Base-by-base conservation (phyloP, 495 filamentous ascomycete species). In the Annulohypoxylon bovei region DNA sequence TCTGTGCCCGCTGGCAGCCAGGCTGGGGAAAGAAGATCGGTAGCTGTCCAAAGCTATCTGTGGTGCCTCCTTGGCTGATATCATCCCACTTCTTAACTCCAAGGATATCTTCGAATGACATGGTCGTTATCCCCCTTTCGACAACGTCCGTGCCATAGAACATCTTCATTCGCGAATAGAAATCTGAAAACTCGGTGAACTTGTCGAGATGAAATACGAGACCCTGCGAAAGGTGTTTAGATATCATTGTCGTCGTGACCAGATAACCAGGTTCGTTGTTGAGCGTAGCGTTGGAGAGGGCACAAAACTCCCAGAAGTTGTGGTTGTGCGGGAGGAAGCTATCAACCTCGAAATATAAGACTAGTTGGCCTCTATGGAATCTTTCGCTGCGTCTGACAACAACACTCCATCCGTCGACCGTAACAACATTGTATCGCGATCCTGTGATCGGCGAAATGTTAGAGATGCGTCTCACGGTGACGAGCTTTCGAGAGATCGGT, bases 11-110 rank as follows among this genome's bases (percentile, higher is more conserved):
- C 7, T 33, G 1, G 8, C 49, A 53, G 18, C 49, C 49, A 2
- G 49, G 49, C 12, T 53, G 49, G 7, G 49, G 49, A 22, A 53
- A 53, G 49, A 53, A 53, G 20, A 33, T 33, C 28, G 49, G 49
- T 9, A 27, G 49, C 4, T 0, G 16, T 20, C 23, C n/a, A 20
- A 18, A 9, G 16, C 2, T 14, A 16, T 52, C 4, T 6, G 14
- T 20, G 4, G 14, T n/a, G 25, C n/a, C 49, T n/a, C 27, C n/a
- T 8, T 18, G 12, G 7, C 20, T 2, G 16, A 18, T 9, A 53
- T 33, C 7, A n/a, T 53, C 49, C 49, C 49, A 53, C 4, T 53
- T 53, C n/a, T 33, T 35, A 0, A 53, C 49, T 20, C 8, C 49
- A 9, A 53, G 49, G 2, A 33, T 16, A 1, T 33, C 49, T 1